phyloP scores from a whole-genome alignment of 139 green algal genomes.

The Monoraphidium neglectum region DNA sequence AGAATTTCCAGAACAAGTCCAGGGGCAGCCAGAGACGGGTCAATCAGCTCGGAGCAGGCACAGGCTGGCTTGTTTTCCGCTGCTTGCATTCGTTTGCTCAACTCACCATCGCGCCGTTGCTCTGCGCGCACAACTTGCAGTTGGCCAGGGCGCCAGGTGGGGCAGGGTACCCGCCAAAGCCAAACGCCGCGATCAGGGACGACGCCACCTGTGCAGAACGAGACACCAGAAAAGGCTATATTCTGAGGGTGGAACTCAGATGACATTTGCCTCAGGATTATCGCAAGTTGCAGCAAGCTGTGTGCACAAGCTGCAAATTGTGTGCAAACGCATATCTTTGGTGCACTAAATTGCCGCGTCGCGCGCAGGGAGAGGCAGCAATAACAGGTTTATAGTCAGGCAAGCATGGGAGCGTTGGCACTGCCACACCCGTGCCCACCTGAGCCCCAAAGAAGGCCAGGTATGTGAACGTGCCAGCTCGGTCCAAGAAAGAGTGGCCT shows the following conservation, averaged over 20 bases:
- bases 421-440: slow-evolving; percentile 24
- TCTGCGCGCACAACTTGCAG: slow-evolving; percentile 63
- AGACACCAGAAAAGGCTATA: background rate
- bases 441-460: slow-evolving; percentile 76
- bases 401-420: background rate
- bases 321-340: too few relatives aligned
- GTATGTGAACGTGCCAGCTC: slow-evolving; percentile 71
- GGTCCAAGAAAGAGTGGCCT: slow-evolving; percentile 52
- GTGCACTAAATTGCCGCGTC: too few relatives aligned
- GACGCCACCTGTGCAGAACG: slow-evolving; percentile 45
- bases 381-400: background rate
- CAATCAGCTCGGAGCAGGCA: too few relatives aligned
- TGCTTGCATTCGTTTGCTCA: too few relatives aligned
- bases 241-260: too few relatives aligned
- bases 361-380: background rate
- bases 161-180: slow-evolving; percentile 69
- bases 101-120: slow-evolving; percentile 19
- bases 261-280: too few relatives aligned
- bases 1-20: too few relatives aligned
- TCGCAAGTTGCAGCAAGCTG: too few relatives aligned
- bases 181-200: slow-evolving; percentile 69
- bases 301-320: too few relatives aligned
- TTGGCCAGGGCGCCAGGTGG: slow-evolving; percentile 42
- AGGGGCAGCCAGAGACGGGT: too few relatives aligned
- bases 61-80: too few relatives aligned